These are phyloP conservation scores for Penicillium arizonense DNA, from an alignment of 495 filamentous ascomycete genomes.

Conservation along the genomic window DNA sequence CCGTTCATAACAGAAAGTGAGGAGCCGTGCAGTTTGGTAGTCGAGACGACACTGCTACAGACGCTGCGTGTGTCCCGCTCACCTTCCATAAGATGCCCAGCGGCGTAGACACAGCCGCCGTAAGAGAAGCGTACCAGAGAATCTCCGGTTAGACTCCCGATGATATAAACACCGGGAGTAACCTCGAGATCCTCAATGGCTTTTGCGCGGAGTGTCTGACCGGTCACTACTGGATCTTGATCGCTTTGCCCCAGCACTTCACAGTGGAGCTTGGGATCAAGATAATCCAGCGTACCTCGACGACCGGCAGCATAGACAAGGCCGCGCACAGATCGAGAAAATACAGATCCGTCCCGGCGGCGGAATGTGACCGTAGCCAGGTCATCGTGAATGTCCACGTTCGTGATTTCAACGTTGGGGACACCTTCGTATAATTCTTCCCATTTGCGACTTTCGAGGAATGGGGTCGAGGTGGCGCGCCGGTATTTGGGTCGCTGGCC, in stretches of 20 bases:
- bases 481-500: conserved; percentile 26
- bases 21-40: conserved; percentile 19
- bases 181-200: conserved; percentile 55
- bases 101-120: conserved; percentile 59
- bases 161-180: conserved; percentile 54
- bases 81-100: conserved; percentile 48
- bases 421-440: conserved; percentile 55
- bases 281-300: conserved; percentile 56
- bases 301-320: conserved; percentile 63
- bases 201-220: conserved; percentile 55
- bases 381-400: conserved; percentile 33
- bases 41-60: conserved; percentile 15
- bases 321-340: conserved; percentile 45
- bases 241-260: conserved; percentile 45
- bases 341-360: conserved; percentile 40
- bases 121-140: conserved; percentile 64
- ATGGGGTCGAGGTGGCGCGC: conserved; percentile 41
- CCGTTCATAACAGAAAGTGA: conserved; percentile 40
- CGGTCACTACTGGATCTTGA: conserved; percentile 44
- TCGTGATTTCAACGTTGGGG: conserved; percentile 53
- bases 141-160: conserved; percentile 64
- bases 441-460: conserved; percentile 49
- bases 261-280: conserved; percentile 45
- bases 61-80: conserved; percentile 14
- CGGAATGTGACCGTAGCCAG: conserved; percentile 47